Base-by-base conservation (phyloP, 2,329 filamentous ascomycete species). In the Mycosphaerella arachidis region DNA sequence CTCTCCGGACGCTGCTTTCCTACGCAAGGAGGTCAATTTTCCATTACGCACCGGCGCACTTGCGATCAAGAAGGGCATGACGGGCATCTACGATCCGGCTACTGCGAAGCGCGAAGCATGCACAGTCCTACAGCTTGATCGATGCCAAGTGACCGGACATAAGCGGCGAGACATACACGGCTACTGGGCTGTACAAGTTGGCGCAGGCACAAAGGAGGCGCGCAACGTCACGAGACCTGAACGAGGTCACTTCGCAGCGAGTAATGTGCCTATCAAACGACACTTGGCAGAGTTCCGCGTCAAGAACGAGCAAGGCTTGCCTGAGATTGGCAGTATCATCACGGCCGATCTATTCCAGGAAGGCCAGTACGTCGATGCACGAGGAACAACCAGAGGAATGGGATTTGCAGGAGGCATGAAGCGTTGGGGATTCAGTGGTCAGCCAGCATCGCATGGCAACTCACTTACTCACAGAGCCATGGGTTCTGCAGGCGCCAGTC, bases 331-430 rank as follows among this genome's bases (percentile, higher is more conserved):
- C 46, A 81, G 87, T 68, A 80, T 84, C 68, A 84, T 99, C 66
- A 82, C 84, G 63, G 91, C 94, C n/a, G 87, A 90, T 71, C 96
- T 94, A 90, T 97, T 97, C 78, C 82, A 87, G 69, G 84, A 88
- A 71, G 94, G 94, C 18, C 92, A 97, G 78, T 95, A 86, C 76
- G 89, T 99, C 61, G 94, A 99, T 78, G 87, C 91, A 56, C 84
- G 87, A 70, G 88, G 86, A 53, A 85, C 89, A 71, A 88, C 86
- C 68, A 85, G 90, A 73, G 94, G 94, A 56, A 93, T 91, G 84
- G 94, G 94, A 7, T 99, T 97, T 74, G 91, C 89, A 9, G 94
- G 94, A 83, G 94, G 91, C 67, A 99, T 99, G 94, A 99, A 99
- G 86, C 84, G 90, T 68, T 90, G 93, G 79, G 92, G 92, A 35